Evolutionary conservation across 1,284 basidiomycete genomes (phyloP).

Genomic region (Rhodotorula sp.): DNA sequence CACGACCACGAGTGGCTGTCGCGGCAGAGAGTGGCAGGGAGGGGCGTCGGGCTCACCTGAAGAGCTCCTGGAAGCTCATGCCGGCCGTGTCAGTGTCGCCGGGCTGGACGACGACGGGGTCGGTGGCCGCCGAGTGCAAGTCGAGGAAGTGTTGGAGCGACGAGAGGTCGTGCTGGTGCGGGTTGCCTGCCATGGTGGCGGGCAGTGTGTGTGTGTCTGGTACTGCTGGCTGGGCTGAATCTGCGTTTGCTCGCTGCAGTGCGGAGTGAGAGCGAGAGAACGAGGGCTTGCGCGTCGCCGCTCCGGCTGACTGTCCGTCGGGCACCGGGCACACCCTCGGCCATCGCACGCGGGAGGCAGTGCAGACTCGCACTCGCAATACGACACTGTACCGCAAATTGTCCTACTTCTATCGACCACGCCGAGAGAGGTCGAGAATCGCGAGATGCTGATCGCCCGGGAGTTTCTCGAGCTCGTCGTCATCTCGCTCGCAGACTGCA

Average conservation of each 20-base stretch:
- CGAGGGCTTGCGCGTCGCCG: background rate
- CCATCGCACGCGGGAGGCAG: too few relatives aligned
- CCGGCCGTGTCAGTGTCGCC: constrained; percentile 13
- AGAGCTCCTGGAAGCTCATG: constrained; percentile 24
- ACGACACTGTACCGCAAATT: too few relatives aligned
- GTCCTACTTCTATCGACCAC: too few relatives aligned
- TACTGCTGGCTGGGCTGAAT: background rate
- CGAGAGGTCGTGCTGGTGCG: constrained; percentile 3
- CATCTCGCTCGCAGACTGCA: too few relatives aligned
- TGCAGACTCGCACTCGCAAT: too few relatives aligned
- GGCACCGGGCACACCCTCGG: too few relatives aligned
- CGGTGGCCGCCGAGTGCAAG: background rate
- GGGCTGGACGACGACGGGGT: constrained; percentile 1
- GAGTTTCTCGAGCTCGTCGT: too few relatives aligned
- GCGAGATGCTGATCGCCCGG: too few relatives aligned
- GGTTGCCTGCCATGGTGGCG: background rate
- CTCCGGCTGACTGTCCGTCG: too few relatives aligned
- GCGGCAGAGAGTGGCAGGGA: background rate
- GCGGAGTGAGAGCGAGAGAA: too few relatives aligned
- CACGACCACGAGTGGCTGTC: background rate
- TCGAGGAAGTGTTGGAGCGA: constrained; percentile 13
- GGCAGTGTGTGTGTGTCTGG: background rate
- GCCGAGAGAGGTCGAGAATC: too few relatives aligned
- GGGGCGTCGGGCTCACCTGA: constrained; percentile 19
- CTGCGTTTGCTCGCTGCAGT: too few relatives aligned